Evolutionary conservation across 2,329 filamentous ascomycete species (phyloP).

Genomic region (Akanthomyces uredinophilus): DNA sequence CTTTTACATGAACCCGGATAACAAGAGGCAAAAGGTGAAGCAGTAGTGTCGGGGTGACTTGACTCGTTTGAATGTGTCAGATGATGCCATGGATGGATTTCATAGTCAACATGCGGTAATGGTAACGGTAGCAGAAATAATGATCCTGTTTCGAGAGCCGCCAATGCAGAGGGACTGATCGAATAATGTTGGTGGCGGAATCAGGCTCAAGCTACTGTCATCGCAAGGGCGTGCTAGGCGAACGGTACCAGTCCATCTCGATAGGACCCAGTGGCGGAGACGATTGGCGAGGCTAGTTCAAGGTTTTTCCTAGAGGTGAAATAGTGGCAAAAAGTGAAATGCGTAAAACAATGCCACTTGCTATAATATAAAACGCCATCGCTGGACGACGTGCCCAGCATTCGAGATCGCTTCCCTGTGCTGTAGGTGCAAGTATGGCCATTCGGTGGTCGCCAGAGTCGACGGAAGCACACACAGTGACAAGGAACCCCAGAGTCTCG

Average conservation of each 20-base stretch:
- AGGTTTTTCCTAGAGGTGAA: not conserved
- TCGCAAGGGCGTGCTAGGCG: not conserved
- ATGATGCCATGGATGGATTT: not conserved
- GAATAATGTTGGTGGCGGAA: not conserved
- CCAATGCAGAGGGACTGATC: not conserved
- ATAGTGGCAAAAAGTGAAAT: not conserved
- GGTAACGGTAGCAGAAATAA: not conserved
- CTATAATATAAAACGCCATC: not conserved
- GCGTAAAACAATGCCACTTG: not conserved
- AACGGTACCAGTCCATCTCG: not conserved
- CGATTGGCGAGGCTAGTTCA: not conserved
- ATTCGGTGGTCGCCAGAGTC: no score
- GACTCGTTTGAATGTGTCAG: no score
- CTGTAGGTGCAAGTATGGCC: not conserved
- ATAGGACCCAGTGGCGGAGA: not conserved
- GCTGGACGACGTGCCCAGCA: not conserved
- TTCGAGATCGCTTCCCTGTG: not conserved
- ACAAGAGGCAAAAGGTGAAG: constrained; percentile 13
- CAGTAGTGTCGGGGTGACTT: not conserved
- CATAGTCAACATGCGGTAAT: not conserved
- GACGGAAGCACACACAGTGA: no score
- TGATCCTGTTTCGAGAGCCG: not conserved
- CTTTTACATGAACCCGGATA: constrained; percentile 25
- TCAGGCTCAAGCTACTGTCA: not conserved
- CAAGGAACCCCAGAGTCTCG: no score